These are phyloP conservation scores for Anacardium occidentale DNA, from an alignment of 345 rosid species.

Conservation along the genomic window DNA sequence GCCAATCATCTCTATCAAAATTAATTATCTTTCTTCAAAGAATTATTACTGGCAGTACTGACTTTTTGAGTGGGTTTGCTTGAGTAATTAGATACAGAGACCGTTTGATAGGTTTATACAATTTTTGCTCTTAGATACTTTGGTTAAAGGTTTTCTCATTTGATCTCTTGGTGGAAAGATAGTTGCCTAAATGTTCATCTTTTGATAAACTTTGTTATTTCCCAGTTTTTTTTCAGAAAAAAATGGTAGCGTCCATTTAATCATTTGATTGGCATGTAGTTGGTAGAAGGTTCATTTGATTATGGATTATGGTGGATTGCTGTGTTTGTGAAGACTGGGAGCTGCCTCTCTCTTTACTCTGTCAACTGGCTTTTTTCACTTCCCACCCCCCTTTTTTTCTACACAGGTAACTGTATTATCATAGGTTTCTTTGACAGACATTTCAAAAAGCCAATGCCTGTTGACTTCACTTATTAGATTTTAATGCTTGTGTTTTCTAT, in stretches of 20 bases:
- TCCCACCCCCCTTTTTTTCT: too few species aligned
- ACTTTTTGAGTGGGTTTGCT: too few species aligned
- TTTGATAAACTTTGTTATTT: too few species aligned
- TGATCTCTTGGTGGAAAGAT: too few species aligned
- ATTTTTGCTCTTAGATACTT: too few species aligned
- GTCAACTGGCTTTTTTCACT: background rate
- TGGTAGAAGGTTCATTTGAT: background rate
- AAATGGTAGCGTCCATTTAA: background rate
- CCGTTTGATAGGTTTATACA: too few species aligned
- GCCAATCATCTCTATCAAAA: background rate
- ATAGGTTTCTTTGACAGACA: background rate
- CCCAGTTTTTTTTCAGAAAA: too few species aligned
- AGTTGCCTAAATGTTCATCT: too few species aligned
- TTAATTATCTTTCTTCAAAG: background rate
- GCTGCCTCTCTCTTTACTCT: background rate
- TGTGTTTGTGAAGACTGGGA: conserved; percentile 6
- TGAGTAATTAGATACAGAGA: too few species aligned
- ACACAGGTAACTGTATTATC: background rate
- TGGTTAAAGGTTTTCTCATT: too few species aligned
- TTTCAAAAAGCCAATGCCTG: background rate
- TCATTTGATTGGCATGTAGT: background rate
- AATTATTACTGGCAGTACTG: background rate
- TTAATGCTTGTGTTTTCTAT: background rate
- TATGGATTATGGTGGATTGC: background rate
- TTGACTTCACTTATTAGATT: background rate